phyloP scores from a whole-genome alignment of 345 rosid species.

The Melastoma malabathricum region DNA sequence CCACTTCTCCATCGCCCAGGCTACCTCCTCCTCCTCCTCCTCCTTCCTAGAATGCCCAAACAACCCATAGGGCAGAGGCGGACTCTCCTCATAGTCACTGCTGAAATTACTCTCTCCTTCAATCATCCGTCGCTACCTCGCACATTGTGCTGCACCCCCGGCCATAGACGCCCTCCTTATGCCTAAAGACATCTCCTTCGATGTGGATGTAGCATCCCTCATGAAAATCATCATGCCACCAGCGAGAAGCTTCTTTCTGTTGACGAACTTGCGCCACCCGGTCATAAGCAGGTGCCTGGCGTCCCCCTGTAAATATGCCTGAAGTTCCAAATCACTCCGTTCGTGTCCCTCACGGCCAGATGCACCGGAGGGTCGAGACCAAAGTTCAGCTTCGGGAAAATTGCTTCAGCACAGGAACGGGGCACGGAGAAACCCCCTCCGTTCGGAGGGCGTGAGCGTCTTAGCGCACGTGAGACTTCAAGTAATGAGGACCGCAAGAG shows the following conservation, averaged over 20 bases:
- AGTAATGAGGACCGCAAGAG: too few species aligned
- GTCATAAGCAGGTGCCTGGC: slow-evolving; percentile 83
- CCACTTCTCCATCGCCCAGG: slow-evolving; percentile 42
- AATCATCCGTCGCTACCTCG: slow-evolving; percentile 37
- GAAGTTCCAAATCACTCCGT: slow-evolving; percentile 61
- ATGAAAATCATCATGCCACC: slow-evolving; percentile 82
- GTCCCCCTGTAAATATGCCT: slow-evolving; percentile 85
- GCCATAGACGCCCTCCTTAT: slow-evolving; percentile 36
- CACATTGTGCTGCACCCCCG: slow-evolving; percentile 14
- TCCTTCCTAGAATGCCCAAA: slow-evolving; percentile 31
- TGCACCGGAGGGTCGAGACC: slow-evolving; percentile 74
- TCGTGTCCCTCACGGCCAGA: slow-evolving; percentile 52
- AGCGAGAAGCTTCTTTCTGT: slow-evolving; percentile 68
- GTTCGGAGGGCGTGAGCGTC: slow-evolving; percentile 72
- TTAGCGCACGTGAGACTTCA: slow-evolving; percentile 54
- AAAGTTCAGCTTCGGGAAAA: slow-evolving; percentile 64
- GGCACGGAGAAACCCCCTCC: slow-evolving; percentile 98
- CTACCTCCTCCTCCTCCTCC: slow-evolving; percentile 30
- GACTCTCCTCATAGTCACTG: slow-evolving; percentile 4
- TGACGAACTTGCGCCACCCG: slow-evolving; percentile 95
- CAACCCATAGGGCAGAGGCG: slow-evolving; percentile 7
- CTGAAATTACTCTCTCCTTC: slow-evolving; percentile 5
- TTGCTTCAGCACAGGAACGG: slow-evolving; percentile 75
- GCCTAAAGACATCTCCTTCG: slow-evolving; percentile 51
- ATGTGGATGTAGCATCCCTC: slow-evolving; percentile 22